These are phyloP conservation scores for Xylariaceae sp. DNA, from an alignment of 2,329 filamentous ascomycete genomes.

Conservation along the genomic window DNA sequence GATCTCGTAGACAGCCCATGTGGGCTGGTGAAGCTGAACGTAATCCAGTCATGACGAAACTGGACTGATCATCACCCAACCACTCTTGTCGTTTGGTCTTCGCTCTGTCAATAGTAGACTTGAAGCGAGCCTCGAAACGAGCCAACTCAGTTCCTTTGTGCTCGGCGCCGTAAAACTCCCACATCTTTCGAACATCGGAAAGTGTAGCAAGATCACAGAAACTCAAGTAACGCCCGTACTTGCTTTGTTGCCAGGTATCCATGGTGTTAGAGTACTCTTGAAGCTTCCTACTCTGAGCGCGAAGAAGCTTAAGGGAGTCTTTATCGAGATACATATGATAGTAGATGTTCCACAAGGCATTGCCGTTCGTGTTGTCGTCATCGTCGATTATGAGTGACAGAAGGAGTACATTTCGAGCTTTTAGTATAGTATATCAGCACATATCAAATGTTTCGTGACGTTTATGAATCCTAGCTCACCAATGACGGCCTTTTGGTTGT, in stretches of 20 bases:
- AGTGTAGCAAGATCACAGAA: slow-evolving; percentile 49
- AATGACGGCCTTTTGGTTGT: slow-evolving; percentile 46
- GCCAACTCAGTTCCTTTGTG: neutral
- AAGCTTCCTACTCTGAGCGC: slow-evolving; percentile 42
- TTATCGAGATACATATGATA: slow-evolving; percentile 49
- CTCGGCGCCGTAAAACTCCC: slow-evolving; percentile 31
- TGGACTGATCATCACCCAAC: neutral
- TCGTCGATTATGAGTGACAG: slow-evolving; percentile 47
- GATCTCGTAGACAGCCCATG: slow-evolving; percentile 19
- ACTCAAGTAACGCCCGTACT: slow-evolving; percentile 41
- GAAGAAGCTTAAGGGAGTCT: slow-evolving; percentile 34
- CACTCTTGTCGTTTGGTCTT: neutral
- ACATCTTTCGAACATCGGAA: slow-evolving; percentile 36
- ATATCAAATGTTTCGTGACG: neutral
- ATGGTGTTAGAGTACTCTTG: slow-evolving; percentile 34
- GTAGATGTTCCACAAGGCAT: slow-evolving; percentile 50
- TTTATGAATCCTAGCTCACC: slow-evolving; percentile 33
- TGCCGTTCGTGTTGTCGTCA: slow-evolving; percentile 17
- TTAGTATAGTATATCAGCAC: slow-evolving; percentile 1
- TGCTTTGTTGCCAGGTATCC: slow-evolving; percentile 40
- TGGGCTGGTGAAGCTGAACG: slow-evolving; percentile 37
- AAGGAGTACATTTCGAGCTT: slow-evolving; percentile 53
- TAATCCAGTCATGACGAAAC: slow-evolving; percentile 24
- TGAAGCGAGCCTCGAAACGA: slow-evolving; percentile 5
- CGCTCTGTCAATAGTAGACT: slow-evolving; percentile 1